Conservation (phyloP, 1,284 basidiomycete species). For the Ustilago trichophora region DNA sequence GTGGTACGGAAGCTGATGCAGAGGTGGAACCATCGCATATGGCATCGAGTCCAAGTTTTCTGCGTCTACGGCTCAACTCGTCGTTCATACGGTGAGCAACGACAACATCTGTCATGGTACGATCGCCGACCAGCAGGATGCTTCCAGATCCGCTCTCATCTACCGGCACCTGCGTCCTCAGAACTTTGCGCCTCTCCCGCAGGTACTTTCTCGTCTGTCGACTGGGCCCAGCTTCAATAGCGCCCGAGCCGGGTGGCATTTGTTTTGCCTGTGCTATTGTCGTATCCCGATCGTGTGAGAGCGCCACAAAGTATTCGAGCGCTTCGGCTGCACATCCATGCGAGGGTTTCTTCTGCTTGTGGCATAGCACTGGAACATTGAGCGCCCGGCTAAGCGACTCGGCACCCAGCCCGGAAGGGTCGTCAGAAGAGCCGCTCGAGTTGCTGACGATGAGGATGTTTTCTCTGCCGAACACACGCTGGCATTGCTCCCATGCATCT, state of each 20-base stretch:
- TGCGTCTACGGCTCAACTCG: slow-evolving; percentile 32
- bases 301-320: slow-evolving; percentile 71
- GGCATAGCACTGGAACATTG: slow-evolving; percentile 82
- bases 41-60: slow-evolving; percentile 42
- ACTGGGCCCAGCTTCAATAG: slow-evolving; percentile 33
- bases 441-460: slow-evolving; percentile 93
- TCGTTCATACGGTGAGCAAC: slow-evolving; percentile 76
- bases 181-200: slow-evolving; percentile 23
- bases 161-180: slow-evolving; percentile 70
- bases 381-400: slow-evolving; percentile 83
- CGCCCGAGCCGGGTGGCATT: slow-evolving; percentile 15
- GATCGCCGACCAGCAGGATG: slow-evolving; percentile 85
- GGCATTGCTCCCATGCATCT: slow-evolving; percentile 81
- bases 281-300: slow-evolving; percentile 52
- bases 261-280: slow-evolving; percentile 58
- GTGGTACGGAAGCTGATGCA: slow-evolving; percentile 7
- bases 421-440: slow-evolving; percentile 83
- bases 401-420: slow-evolving; percentile 84
- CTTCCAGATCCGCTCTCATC: slow-evolving; percentile 69
- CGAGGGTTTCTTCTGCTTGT: slow-evolving; percentile 78
- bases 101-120: slow-evolving; percentile 90
- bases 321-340: slow-evolving; percentile 75
- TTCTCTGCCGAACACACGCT: slow-evolving; percentile 77
- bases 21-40: too few relatives aligned
- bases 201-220: slow-evolving; percentile 15